Conservation (phyloP, 2,329 filamentous ascomycete genomes). For the Aspergillus bombycis region DNA sequence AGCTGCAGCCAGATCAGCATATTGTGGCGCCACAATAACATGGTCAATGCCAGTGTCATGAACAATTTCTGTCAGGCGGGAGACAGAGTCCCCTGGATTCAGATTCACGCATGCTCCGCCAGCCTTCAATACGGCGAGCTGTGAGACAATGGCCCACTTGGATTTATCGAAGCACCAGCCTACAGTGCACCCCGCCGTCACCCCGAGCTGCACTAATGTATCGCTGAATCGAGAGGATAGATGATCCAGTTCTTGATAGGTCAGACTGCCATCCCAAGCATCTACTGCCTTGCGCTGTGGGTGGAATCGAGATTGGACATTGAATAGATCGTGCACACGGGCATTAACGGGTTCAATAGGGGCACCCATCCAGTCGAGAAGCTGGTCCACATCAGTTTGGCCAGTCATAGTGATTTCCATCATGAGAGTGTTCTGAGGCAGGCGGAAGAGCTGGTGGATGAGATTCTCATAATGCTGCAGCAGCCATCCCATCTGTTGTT, state of each 20-base stretch:
- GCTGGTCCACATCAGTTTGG: neutral
- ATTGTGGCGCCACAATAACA: neutral
- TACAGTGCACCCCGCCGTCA: neutral
- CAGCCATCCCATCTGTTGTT: neutral
- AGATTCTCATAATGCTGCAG: neutral
- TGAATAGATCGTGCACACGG: neutral
- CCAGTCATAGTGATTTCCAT: neutral
- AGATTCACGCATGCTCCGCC: conserved; percentile 11
- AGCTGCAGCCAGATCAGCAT: neutral
- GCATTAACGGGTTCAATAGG: neutral
- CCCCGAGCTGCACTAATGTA: neutral
- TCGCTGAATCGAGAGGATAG: conserved; percentile 1
- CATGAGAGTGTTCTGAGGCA: neutral
- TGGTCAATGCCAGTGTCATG: neutral
- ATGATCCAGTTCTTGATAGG: conserved; percentile 11
- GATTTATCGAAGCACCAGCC: conserved; percentile 15
- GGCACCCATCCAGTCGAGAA: neutral
- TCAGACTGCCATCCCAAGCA: conserved; percentile 11
- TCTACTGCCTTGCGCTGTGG: neutral
- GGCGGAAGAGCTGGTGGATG: neutral
- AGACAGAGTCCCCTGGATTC: neutral
- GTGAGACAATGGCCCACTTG: conserved; percentile 9
- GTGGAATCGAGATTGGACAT: neutral
- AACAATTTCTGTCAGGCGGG: conserved; percentile 2
- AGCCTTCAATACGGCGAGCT: conserved; percentile 12